Conservation (phyloP, 176 grass and related monocot genomes). For the Canna indica region DNA sequence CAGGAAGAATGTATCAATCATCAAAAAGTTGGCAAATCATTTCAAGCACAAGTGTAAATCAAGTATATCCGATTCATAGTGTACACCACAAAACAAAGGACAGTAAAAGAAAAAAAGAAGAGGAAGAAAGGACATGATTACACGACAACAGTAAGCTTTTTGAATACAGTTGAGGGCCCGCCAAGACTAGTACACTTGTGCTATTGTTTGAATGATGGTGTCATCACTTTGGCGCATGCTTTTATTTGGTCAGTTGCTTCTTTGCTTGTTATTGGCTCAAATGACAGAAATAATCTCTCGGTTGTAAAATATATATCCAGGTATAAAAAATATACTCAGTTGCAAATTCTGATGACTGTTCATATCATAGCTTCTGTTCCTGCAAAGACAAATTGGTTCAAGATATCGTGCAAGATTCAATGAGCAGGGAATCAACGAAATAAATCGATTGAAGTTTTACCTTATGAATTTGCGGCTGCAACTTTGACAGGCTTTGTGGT, state of each 20-base stretch:
- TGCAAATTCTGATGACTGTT: background rate
- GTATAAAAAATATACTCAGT: too few species aligned
- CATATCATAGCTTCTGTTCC: background rate
- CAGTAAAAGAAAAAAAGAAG: too few species aligned
- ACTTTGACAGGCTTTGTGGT: slow-evolving; percentile 44
- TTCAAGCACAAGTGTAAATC: too few species aligned
- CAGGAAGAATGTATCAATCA: too few species aligned
- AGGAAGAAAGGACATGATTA: background rate
- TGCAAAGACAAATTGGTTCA: background rate
- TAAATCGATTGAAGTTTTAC: background rate
- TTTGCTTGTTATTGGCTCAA: background rate
- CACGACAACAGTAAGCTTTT: background rate
- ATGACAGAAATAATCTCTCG: background rate
- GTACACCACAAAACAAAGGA: too few species aligned
- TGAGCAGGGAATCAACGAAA: background rate
- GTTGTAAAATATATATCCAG: too few species aligned
- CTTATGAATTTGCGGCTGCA: slow-evolving; percentile 29
- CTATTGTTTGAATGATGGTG: background rate
- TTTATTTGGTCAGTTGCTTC: background rate
- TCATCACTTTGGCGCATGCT: too few species aligned
- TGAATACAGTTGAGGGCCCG: background rate
- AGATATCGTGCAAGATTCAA: too few species aligned
- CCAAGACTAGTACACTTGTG: background rate
- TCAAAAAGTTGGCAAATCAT: too few species aligned
- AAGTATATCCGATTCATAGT: too few species aligned